These are phyloP conservation scores for Argentina anserina DNA, from an alignment of 306 rosid species.

Conservation along the genomic window DNA sequence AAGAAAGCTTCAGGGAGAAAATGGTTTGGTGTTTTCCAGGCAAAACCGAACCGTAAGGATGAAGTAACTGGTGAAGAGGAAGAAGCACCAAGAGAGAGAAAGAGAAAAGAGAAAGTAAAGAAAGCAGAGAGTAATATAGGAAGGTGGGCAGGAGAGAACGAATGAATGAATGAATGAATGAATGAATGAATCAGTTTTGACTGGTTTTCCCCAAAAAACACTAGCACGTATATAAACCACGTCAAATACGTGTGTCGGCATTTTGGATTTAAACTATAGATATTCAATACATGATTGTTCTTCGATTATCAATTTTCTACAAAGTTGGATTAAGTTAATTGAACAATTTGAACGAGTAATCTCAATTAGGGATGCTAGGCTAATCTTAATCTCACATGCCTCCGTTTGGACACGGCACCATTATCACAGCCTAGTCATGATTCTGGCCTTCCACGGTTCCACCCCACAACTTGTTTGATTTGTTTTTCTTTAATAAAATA, in stretches of 20 bases:
- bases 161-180: neutral
- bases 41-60: constrained; percentile 13
- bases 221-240: neutral
- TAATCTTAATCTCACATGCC: neutral
- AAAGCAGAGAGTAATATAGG: neutral
- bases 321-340: neutral
- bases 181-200: constrained; percentile 2
- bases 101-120: neutral
- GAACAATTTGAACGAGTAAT: too few species aligned
- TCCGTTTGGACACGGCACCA: neutral
- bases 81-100: neutral
- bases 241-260: constrained; percentile 18
- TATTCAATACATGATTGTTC: neutral
- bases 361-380: neutral
- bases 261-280: neutral
- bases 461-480: too few species aligned
- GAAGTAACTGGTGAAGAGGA: constrained; percentile 20
- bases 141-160: neutral
- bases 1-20: neutral
- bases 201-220: too few species aligned
- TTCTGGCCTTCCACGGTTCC: too few species aligned
- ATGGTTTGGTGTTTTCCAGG: neutral
- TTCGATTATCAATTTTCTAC: neutral
- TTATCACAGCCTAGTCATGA: neutral
- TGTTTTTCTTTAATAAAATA: too few species aligned